Percentiles rank a stretch among this genome's conserved stretches.
Evolutionary conservation across 768 basidiomycete genomes (phyloP).

Genomic region (Tylopilus subfusipes): DNA sequence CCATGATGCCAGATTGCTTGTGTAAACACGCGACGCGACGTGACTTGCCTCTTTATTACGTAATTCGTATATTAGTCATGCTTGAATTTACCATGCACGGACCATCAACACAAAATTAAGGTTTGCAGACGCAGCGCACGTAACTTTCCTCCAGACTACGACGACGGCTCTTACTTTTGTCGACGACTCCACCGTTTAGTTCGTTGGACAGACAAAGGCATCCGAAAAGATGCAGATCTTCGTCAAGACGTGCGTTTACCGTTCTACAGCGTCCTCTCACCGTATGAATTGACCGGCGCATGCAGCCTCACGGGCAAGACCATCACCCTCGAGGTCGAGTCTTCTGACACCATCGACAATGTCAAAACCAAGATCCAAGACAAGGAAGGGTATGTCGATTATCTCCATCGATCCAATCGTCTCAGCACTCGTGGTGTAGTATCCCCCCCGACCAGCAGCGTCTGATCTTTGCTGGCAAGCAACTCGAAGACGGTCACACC

Average conservation of each 20-base stretch:
- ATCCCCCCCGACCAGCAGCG: constrained; percentile 96
- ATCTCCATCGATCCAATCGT: background rate
- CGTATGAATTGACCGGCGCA: constrained; percentile 6
- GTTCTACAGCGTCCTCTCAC: background rate
- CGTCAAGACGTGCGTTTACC: constrained; percentile 79
- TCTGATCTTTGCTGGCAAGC: constrained; percentile 98
- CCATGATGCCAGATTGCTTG: constrained; percentile 39
- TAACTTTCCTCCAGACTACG: constrained; percentile 21
- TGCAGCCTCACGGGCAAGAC: constrained; percentile 96
- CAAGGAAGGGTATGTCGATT: constrained; percentile 77
- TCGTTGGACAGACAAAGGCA: constrained; percentile 89
- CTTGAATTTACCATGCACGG: constrained; percentile 35
- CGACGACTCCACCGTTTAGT: constrained; percentile 88
- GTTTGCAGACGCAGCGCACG: constrained; percentile 17
- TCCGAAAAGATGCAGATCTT: constrained; percentile 92
- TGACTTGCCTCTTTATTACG: background rate
- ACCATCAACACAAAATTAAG: constrained; percentile 40
- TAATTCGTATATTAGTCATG: constrained; percentile 17
- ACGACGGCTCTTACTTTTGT: constrained; percentile 68
- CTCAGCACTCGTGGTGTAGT: constrained; percentile 35
- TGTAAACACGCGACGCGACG: constrained; percentile 1
- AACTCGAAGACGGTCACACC: constrained; percentile 98
- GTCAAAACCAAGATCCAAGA: constrained; percentile 98
- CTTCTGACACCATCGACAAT: constrained; percentile 96
- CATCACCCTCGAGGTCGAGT: constrained; percentile 97